Evolutionary conservation across 805 yeast genomes (phyloP), one percentile per base, ranked within the genome.

Genomic region (Sugiyamaella boreocaroliniensis): DNA sequence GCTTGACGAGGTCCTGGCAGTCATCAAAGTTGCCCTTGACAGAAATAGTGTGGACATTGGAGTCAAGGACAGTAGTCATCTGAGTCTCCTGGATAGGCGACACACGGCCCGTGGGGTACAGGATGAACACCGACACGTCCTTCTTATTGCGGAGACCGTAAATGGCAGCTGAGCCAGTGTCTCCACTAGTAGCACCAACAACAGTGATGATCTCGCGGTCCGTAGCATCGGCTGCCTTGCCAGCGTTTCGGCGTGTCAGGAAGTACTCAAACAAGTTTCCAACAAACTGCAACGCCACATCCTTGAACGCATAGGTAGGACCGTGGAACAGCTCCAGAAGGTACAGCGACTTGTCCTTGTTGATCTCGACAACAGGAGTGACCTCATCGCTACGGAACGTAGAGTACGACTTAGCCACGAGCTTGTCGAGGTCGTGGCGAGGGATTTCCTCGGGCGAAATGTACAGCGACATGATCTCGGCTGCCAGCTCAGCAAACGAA

Each of bases 101-200:
- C 53, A 93, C 93, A 69, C 97, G 83, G 48, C 98, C 99, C 8
- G 96, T 88, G 64, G 99, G 99, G 67, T 92, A 93, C 63, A 93
- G 74, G 59, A 93, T 93, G 71, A 93, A 93, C 19, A 93, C 99
- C 29, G 95, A 86, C n/a, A 93, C 97, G 69, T 93, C 98, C 71
- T 89, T 86, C 73, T 93, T 93, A 69, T 95, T 95, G 73, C 99
- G 81, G 61, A 93, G 79, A 51, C 99, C 99, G 72, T 93, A 93
- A 61, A 93, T 93, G 57, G 99, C 99, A 51, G 99, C 99, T 50
- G 96, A 86, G 55, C 99, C 99, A 46, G 99, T 93, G 66, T 93
- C 99, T 66, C 99, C 99, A 46, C 96, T 86, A 26, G 99, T 93
- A 44, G 99, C 99, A 65, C 99, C 99, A 54, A 93, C 97, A 59